Conservation (phyloP, 2,329 filamentous ascomycete genomes). For the Plenodomus tracheiphilus region DNA sequence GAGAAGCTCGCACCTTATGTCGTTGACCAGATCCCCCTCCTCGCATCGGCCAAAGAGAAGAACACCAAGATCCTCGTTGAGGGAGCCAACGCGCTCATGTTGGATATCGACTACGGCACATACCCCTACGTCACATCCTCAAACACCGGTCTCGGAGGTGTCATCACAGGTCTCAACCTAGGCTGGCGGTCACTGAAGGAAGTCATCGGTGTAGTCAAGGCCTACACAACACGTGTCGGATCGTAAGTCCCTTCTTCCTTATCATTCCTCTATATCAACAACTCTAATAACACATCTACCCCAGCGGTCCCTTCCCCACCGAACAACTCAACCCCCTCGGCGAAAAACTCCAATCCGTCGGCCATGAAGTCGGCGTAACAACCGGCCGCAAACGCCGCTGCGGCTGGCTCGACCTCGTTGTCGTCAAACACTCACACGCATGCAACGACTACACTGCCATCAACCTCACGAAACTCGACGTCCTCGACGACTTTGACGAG, state of each 20-base stretch:
- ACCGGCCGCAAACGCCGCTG: constrained; percentile 65
- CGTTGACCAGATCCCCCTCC: constrained; percentile 68
- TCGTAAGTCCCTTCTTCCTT: constrained; percentile 25
- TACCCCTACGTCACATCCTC: constrained; percentile 66
- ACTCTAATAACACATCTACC: neutral
- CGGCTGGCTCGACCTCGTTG: constrained; percentile 69
- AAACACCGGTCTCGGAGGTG: constrained; percentile 62
- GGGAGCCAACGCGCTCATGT: constrained; percentile 69
- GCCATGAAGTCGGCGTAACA: constrained; percentile 59
- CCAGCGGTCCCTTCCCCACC: constrained; percentile 67
- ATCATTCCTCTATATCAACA: neutral
- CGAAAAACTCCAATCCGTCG: constrained; percentile 60
- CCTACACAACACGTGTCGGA: constrained; percentile 66
- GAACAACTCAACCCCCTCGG: constrained; percentile 63
- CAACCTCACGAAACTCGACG: constrained; percentile 69
- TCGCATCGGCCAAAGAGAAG: constrained; percentile 62
- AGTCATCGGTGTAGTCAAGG: constrained; percentile 68
- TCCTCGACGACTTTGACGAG: constrained; percentile 73
- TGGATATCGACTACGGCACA: constrained; percentile 62
- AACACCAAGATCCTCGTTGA: constrained; percentile 68
- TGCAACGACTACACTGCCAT: constrained; percentile 70
- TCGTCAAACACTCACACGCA: constrained; percentile 66
- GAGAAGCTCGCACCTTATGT: constrained; percentile 62
- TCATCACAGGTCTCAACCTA: constrained; percentile 65
- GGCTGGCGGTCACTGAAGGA: constrained; percentile 64